Evolutionary conservation across 768 basidiomycete species (phyloP).

Genomic region (Mycena capillaripes): DNA sequence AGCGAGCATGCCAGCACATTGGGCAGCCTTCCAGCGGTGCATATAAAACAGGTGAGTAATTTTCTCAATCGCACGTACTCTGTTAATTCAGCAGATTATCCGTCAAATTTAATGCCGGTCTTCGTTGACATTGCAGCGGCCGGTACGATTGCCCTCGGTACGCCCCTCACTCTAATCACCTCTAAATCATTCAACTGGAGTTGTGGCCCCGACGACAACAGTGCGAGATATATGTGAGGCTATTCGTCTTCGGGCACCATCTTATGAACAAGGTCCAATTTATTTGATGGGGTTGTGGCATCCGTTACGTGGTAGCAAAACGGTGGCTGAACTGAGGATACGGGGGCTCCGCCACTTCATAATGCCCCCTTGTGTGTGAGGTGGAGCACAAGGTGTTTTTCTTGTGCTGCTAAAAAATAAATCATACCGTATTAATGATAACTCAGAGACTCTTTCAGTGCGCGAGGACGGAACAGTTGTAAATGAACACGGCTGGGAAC

Average conservation of each 20-base stretch:
- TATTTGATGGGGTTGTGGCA: slow-evolving; percentile 8
- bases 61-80: neutral
- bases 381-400: neutral
- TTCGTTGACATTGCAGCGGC: neutral
- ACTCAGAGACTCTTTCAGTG: neutral
- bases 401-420: too few relatives aligned
- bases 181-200: neutral
- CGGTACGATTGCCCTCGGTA: neutral
- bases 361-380: neutral
- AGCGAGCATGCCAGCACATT: neutral
- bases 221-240: slow-evolving; percentile 1
- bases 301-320: neutral
- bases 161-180: neutral
- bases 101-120: neutral
- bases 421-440: neutral
- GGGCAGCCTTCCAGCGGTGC: neutral
- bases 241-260: neutral
- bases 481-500: neutral
- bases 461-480: neutral
- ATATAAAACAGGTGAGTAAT: neutral
- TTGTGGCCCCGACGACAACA: slow-evolving; percentile 3
- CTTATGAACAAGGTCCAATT: neutral
- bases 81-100: neutral
- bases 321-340: neutral
- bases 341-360: neutral